Conservation (phyloP, 768 basidiomycete species). For the Termitomyces sp. region DNA sequence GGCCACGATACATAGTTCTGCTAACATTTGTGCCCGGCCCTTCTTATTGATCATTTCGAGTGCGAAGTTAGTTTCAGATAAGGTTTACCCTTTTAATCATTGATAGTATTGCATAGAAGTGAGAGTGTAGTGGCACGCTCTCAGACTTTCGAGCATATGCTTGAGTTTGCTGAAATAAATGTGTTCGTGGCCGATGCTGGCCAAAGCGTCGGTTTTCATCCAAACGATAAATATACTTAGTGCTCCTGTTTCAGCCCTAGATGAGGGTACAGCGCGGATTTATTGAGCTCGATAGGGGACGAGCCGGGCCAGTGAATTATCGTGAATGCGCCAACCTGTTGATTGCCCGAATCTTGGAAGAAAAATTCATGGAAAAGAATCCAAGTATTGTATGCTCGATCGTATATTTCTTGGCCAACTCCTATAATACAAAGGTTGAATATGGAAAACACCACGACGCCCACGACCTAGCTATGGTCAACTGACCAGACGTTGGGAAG, state of each 20-base stretch:
- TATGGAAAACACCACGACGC: too few species aligned
- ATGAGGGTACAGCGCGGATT: too few species aligned
- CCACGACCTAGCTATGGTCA: background rate
- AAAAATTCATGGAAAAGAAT: background rate
- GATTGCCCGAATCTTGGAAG: background rate
- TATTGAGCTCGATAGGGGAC: background rate
- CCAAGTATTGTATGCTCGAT: background rate
- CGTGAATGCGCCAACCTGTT: background rate
- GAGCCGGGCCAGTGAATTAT: background rate
- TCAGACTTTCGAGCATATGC: background rate
- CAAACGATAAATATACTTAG: background rate
- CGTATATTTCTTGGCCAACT: background rate
- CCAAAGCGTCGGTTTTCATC: background rate
- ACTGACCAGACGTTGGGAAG: background rate
- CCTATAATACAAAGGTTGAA: background rate
- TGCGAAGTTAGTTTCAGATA: background rate
- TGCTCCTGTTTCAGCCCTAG: too few species aligned
- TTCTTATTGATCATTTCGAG: background rate
- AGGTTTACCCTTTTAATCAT: background rate
- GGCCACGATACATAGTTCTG: background rate
- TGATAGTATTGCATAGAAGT: background rate
- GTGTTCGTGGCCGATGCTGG: background rate
- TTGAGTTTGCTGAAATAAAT: background rate
- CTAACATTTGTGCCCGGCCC: background rate
- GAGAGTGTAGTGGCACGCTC: background rate